Evolutionary conservation across 2,329 filamentous ascomycete genomes (phyloP).

Genomic region (Venturia asperata): DNA sequence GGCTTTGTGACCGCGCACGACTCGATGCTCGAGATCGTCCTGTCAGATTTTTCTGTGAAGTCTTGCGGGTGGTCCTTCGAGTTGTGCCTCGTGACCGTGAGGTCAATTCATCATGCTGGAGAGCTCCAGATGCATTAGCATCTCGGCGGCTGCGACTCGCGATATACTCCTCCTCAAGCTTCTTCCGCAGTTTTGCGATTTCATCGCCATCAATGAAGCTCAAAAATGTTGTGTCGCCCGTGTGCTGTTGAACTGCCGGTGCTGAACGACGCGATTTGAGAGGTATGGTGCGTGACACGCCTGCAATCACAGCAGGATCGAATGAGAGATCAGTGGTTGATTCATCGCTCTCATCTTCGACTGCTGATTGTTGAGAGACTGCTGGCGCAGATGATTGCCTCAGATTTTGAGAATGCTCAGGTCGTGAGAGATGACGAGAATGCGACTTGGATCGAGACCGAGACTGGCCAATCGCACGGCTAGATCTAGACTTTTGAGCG

Average conservation of each 20-base stretch:
- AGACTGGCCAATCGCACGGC: not conserved
- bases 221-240: slow-evolving; percentile 44
- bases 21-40: slow-evolving; percentile 15
- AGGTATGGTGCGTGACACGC: slow-evolving; percentile 9
- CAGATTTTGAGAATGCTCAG: not conserved
- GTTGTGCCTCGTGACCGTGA: slow-evolving; percentile 11
- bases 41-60: slow-evolving; percentile 16
- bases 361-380: slow-evolving; percentile 16
- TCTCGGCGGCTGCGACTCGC: slow-evolving; percentile 32
- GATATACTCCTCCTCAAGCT: slow-evolving; percentile 48
- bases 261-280: slow-evolving; percentile 5
- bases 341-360: slow-evolving; percentile 30
- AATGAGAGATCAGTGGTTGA: slow-evolving; percentile 37
- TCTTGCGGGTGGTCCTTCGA: not conserved
- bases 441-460: slow-evolving; percentile 20
- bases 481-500: not conserved
- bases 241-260: slow-evolving; percentile 10
- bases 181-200: slow-evolving; percentile 48
- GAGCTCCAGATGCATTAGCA: slow-evolving; percentile 21
- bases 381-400: slow-evolving; percentile 20
- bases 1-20: slow-evolving; percentile 8
- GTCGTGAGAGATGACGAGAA: slow-evolving; percentile 4
- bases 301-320: slow-evolving; percentile 21
- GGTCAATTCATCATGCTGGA: slow-evolving; percentile 23
- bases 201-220: slow-evolving; percentile 48